Evolutionary conservation across 208 protist genomes (phyloP), one percentile per base, ranked within the genome.

Genomic region (Trypanosoma cruzi): DNA sequence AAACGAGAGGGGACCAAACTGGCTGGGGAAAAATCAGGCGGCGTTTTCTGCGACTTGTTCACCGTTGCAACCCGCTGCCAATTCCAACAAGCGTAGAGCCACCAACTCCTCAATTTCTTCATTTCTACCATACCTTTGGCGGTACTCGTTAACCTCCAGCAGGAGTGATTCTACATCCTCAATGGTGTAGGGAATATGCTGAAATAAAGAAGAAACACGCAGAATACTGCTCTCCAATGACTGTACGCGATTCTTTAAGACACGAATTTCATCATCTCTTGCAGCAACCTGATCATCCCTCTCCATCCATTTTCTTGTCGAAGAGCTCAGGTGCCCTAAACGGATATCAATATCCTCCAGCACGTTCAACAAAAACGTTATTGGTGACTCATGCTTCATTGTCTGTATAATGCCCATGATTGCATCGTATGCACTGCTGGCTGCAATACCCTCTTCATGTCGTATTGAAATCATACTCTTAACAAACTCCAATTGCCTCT

Each of bases 231-330:
- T 20, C 31, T 78, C 64, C 34, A 78, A 48, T 16, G 32, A 34
- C 31, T 56, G n/a, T 8, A 81, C 14, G 49, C 49, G 36, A 40
- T 44, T 28, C 18, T 49, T 69, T 34, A 75, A 40, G 26, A 72
- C 13, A 42, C 29, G 57, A 46, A 81, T n/a, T 63, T 81, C 76
- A 65, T 81, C 76, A 48, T 79, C 76, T 24, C 55, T 46, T 24
- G 56, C 50, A 32, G 76, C 76, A 36, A 81, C 1, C 24, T 75
- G 61, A 53, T 81, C 72, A 37, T 81, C 76, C 58, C 75, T 81
- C 44, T 79, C 64, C 44, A 57, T 72, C 18, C 79, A 40, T 10
- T 49, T 7, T 56, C 34, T 28, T 28, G 46, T 40, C 14, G 32
- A 64, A 18, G 42, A 14, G 18, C 54, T 62, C 22, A 71, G 44